phyloP scores from a whole-genome alignment of 176 grass and related monocot species.

The Aegilops sharonensis region DNA sequence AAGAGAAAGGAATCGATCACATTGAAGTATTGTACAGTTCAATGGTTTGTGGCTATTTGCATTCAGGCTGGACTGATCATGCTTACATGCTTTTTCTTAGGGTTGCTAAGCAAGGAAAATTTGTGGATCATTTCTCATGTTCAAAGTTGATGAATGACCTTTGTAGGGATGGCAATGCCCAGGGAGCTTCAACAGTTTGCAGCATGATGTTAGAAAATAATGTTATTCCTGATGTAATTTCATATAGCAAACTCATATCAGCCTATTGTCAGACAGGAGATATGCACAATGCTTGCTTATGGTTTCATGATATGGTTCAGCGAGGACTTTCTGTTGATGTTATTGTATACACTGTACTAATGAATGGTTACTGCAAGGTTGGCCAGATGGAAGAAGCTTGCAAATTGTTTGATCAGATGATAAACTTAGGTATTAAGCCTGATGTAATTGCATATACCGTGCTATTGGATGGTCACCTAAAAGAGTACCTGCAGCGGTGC shows the following conservation, averaged over 20 bases:
- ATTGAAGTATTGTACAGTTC: constrained; percentile 63
- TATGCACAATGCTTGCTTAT: constrained; percentile 47
- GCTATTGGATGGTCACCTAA: constrained; percentile 42
- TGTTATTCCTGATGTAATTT: constrained; percentile 56
- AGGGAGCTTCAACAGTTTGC: constrained; percentile 57
- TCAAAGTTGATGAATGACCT: constrained; percentile 54
- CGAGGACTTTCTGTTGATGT: constrained; percentile 53
- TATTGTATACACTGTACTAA: constrained; percentile 58
- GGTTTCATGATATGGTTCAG: constrained; percentile 62
- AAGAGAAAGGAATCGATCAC: constrained; percentile 41
- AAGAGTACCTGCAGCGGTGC: constrained; percentile 18
- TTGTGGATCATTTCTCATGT: constrained; percentile 51
- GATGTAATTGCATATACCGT: constrained; percentile 57
- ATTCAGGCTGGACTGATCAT: constrained; percentile 49
- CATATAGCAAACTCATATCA: constrained; percentile 68
- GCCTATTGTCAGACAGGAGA: constrained; percentile 55
- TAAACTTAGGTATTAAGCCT: constrained; percentile 51
- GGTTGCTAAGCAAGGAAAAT: constrained; percentile 54
- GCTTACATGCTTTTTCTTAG: constrained; percentile 63
- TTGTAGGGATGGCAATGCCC: constrained; percentile 53
- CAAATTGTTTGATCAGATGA: constrained; percentile 60
- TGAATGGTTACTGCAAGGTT: constrained; percentile 69
- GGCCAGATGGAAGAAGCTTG: constrained; percentile 48
- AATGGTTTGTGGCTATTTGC: constrained; percentile 86
- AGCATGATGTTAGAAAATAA: constrained; percentile 60